Evolutionary conservation across 1,284 basidiomycete genomes (phyloP), one percentile per base, ranked within the genome.

Genomic region (Rhodotorula sp.): DNA sequence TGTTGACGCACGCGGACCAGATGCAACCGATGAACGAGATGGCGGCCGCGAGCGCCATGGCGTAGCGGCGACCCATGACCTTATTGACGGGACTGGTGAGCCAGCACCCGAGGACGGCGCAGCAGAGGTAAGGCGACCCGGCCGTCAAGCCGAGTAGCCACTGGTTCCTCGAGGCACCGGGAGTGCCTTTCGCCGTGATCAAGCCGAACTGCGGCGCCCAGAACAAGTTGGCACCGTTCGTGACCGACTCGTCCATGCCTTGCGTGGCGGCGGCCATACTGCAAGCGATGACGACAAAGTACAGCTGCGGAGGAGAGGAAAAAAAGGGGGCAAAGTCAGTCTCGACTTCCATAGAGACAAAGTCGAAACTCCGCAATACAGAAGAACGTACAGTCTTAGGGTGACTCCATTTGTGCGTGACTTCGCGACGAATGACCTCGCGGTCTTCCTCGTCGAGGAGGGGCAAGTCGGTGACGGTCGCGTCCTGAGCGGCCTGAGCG

Each of bases 21-120:
- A 65, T 47, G 54, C 60, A 66, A 31, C 45, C 83, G 55, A 86
- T 76, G n/a, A 79, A 63, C 80, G 87, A 78, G 68, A 88, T 71
- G 63, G 86, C 80, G 45, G 86, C 87, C 62, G 86, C 85, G 80
- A 89, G 81, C 79, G 89, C 89, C 68, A 91, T 86, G 18, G 86
- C 85, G 19, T 89, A 89, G 61, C 89, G 86, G 75, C 89, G 87
- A 56, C 88, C 84, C 61, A 85, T 79, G 10, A 64, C 77, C 72
- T 78, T 69, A 75, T 81, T 81, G 60, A 81, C 71, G 1, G 80
- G 80, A n/a, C 76, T 67, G 2, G 79, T 79, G 16, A 81, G 75
- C 81, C 81, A 82, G 75, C 79, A 80, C 2, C 78, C 79, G 19
- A 80, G 55, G 21, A 79, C 67, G 28, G 78, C 81, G 71, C 77